These are phyloP conservation scores for Cadophora sp. DNA, from an alignment of 2,329 filamentous ascomycete species.

Conservation along the genomic window DNA sequence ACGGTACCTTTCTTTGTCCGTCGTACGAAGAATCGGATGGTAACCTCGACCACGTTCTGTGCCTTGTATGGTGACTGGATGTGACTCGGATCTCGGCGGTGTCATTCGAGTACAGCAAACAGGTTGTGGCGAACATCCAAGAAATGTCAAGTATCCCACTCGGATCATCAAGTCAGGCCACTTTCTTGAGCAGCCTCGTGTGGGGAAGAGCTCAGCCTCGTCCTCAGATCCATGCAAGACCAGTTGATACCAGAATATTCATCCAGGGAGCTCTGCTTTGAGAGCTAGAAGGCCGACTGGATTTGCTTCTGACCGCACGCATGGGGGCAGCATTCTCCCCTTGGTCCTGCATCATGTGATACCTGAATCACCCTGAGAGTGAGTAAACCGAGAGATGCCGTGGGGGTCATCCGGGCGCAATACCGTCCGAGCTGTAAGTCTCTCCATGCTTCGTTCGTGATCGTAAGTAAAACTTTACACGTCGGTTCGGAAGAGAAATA, in stretches of 20 bases:
- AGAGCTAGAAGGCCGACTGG: background rate
- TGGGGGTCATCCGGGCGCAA: background rate
- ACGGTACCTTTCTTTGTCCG: slow-evolving; percentile 12
- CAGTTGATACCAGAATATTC: background rate
- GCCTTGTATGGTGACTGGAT: slow-evolving; percentile 2
- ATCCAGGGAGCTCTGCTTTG: background rate
- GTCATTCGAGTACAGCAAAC: background rate
- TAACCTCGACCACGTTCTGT: slow-evolving; percentile 1
- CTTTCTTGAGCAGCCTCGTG: slow-evolving; percentile 19
- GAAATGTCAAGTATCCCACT: background rate
- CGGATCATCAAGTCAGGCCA: slow-evolving; percentile 21
- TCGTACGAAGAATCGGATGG: slow-evolving; percentile 17
- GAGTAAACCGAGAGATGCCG: background rate
- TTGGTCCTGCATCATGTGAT: background rate
- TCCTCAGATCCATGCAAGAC: background rate
- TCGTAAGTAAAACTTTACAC: background rate
- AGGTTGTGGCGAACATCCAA: slow-evolving; percentile 1
- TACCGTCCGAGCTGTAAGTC: background rate
- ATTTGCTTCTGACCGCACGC: background rate
- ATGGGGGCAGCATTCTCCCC: background rate
- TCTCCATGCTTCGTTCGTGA: background rate
- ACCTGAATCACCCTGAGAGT: background rate
- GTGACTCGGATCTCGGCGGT: slow-evolving; percentile 18
- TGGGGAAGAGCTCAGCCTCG: slow-evolving; percentile 10
- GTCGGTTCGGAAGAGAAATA: background rate